Evolutionary conservation across 2,329 filamentous ascomycete species (phyloP).

Genomic region (Tolypocladium guangdongense): DNA sequence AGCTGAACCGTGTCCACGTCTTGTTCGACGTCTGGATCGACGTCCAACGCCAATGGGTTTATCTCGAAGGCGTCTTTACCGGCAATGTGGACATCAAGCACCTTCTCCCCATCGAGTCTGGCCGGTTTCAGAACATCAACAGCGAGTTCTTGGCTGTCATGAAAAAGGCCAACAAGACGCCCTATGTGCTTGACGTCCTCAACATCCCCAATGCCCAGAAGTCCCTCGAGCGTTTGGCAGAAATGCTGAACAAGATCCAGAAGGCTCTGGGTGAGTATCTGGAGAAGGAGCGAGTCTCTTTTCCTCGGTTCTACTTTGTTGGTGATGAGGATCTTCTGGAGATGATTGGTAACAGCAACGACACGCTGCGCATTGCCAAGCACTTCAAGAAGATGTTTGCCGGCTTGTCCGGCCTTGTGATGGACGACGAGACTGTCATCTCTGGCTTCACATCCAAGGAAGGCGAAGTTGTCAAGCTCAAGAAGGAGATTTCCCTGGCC

Average conservation of each 20-base stretch:
- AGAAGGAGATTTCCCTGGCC: slow-evolving; percentile 81
- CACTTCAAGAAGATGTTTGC: slow-evolving; percentile 99
- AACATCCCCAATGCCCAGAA: slow-evolving; percentile 94
- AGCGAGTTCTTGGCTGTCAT: slow-evolving; percentile 98
- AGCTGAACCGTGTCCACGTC: slow-evolving; percentile 91
- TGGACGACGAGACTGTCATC: slow-evolving; percentile 85
- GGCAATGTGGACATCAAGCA: slow-evolving; percentile 99
- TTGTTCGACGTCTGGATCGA: slow-evolving; percentile 99
- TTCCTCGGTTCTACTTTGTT: slow-evolving; percentile 98
- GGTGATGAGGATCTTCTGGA: slow-evolving; percentile 96
- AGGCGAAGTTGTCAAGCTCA: slow-evolving; percentile 76
- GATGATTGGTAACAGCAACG: slow-evolving; percentile 99
- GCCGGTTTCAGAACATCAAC: slow-evolving; percentile 98
- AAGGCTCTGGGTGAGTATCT: slow-evolving; percentile 98
- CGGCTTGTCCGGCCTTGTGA: slow-evolving; percentile 77
- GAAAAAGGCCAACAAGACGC: slow-evolving; percentile 98
- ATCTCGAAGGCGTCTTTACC: slow-evolving; percentile 96
- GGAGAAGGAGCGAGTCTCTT: slow-evolving; percentile 93
- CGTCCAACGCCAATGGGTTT: slow-evolving; percentile 99
- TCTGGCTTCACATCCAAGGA: slow-evolving; percentile 92
- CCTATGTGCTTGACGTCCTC: slow-evolving; percentile 89
- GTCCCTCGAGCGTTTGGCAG: slow-evolving; percentile 88
- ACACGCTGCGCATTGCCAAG: slow-evolving; percentile 90
- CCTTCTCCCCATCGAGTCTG: slow-evolving; percentile 88
- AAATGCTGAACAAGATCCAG: slow-evolving; percentile 96